Evolutionary conservation across 1,284 basidiomycete genomes (phyloP), one percentile per base, ranked within the genome.

Genomic region (Phlebopus sp.): DNA sequence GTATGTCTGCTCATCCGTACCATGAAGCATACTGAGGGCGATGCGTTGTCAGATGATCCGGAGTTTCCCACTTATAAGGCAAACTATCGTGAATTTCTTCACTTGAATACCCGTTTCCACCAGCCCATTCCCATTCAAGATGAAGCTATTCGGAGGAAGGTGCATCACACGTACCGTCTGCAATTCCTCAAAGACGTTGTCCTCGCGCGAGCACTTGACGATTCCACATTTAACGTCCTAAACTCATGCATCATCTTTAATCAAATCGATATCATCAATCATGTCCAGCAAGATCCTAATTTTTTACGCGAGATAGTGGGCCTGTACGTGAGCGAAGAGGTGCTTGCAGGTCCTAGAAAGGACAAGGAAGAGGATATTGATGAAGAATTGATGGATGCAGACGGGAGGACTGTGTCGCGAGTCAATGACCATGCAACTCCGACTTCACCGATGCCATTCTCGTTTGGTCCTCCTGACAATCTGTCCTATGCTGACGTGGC

Each of bases 181-280:
- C 90, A 93, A 60, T 99, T 96, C 69, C 86, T 99, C 55, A 98
- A 97, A 68, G 96, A 99, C 64, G 96, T 99, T 50, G 92, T 99
- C 31, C 86, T 99, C 29, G 93, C 94, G 0, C 84, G 96, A 6
- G 84, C 90, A 2, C 79, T 98, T 38, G 96, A 99, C 62, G 96
- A 99, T 66, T 90, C 92, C 1, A 97, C 94, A 0, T 97, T 97
- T 75, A 94, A 94, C 59, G 92, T 97, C 59, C 82, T 99, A 60
- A 97, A 94, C 70, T 93, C 92, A 14, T 92, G 92, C 69, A 92
- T 99, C 66, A 96, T 98, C 66, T 99, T 96, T 79, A 97, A 98
- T 71, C 96, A 99, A 69, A 94, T 96, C 60, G 96, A 99, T 69
- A 98, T 99, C 62, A 92, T 98, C 63, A 84, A 79, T 46, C 87